Base-by-base conservation (phyloP, 2,329 filamentous ascomycete species). In the Colletotrichum caudatum region DNA sequence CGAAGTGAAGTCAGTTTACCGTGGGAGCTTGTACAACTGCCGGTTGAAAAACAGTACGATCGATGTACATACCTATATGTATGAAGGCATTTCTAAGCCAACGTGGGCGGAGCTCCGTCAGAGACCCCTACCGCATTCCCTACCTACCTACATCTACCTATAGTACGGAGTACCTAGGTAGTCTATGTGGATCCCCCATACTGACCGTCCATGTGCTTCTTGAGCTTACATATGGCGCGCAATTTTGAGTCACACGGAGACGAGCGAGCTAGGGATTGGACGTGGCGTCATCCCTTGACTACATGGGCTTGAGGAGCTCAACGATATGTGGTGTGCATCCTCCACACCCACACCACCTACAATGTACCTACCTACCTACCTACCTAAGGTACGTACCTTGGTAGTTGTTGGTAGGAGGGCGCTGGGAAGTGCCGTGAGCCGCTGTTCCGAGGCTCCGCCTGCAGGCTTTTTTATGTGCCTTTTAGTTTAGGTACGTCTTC, bases 371-470 rank as follows among this genome's bases (percentile, higher is more conserved):
- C 14, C 4, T 16, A 29, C 26, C 26, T 3, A 29, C 2, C 26
- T 29, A 29, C 29, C 29, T 29, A 29, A 29, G 29, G 29, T 4
- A 41, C 7, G 35, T 37, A 37, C 7, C 9, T 8, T 9, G 37
- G 9, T 11, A 18, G 16, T 44, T n/a, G 11, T 35, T 8, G 64
- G 41, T 29, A 48, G 65, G 35, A 39, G 37, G 35, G 29, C 58
- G 60, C 58, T 50, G 62, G 20, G 14, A 26, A 44, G 16, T 41
- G 46, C 29, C 50, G 58, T 44, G 41, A 41, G 35, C 23, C 60
- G 66, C 41, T 50, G 53, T 50, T 69, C 66, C 44, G 66, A 58
- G 46, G 26, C 9, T 57, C 65, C 58, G 50, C 33, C 58, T 29
- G 29, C 29, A 16, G 37, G 46, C 20, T 11, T n/a, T 44, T 23